phyloP scores from a whole-genome alignment of 768 basidiomycete species.

The Termitomyces sp. region DNA sequence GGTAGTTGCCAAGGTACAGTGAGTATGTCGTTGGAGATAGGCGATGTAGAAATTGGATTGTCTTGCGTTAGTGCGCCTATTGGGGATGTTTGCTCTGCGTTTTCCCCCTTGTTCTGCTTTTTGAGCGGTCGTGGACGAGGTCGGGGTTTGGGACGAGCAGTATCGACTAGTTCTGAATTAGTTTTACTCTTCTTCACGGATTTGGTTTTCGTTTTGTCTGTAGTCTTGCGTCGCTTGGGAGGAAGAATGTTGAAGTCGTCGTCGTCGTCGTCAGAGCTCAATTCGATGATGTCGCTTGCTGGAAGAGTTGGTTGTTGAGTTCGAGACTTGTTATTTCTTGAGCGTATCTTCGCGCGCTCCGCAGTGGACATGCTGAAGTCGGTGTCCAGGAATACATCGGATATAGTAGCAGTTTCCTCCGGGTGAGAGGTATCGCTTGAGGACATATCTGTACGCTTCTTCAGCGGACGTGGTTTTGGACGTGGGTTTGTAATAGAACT shows the following conservation, averaged over 20 bases:
- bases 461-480: constrained; percentile 28
- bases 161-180: constrained; percentile 13
- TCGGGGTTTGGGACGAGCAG: constrained; percentile 3
- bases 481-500: constrained; percentile 19
- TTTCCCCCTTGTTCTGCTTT: constrained; percentile 1
- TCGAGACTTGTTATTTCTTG: constrained; percentile 28
- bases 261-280: constrained; percentile 41
- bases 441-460: constrained; percentile 5
- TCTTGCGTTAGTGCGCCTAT: constrained; percentile 1
- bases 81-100: constrained; percentile 1
- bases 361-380: constrained; percentile 35
- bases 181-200: constrained; percentile 11
- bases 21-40: constrained; percentile 11
- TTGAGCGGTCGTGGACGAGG: constrained; percentile 9
- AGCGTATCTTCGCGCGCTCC: constrained; percentile 57
- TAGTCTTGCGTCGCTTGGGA: constrained; percentile 19
- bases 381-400: constrained; percentile 9
- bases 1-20: constrained; percentile 23
- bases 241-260: constrained; percentile 24
- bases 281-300: constrained; percentile 37
- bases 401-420: background rate
- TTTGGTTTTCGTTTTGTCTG: constrained; percentile 22
- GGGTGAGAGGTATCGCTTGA: background rate
- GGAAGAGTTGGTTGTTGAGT: constrained; percentile 1
- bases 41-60: constrained; percentile 14